Percentiles rank a stretch among this genome's conserved stretches.
Conservation (phyloP, 2,329 filamentous ascomycete genomes). For the Tricladium varicosporioides region DNA sequence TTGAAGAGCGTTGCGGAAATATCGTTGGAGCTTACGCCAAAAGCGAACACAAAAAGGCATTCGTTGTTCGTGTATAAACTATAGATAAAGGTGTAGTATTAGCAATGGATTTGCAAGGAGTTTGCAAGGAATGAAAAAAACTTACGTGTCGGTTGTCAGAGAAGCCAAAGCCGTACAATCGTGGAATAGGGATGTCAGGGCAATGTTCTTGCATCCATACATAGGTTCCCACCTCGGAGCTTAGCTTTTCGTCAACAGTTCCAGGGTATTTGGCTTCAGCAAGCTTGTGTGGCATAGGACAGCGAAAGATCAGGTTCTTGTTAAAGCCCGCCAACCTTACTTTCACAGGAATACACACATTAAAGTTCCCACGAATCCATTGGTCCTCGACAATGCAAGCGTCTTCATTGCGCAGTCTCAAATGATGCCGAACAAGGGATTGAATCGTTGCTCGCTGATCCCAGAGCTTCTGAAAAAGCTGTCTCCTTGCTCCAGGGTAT, state of each 20-base stretch:
- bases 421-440: constrained; percentile 26
- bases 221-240: constrained; percentile 33
- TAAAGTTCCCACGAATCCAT: constrained; percentile 37
- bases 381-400: constrained; percentile 25
- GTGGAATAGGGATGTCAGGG: constrained; percentile 29
- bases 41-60: constrained; percentile 20
- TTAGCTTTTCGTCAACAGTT: constrained; percentile 35
- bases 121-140: no score
- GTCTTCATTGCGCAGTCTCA: constrained; percentile 25
- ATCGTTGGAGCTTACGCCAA: constrained; percentile 16
- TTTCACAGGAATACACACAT: constrained; percentile 35
- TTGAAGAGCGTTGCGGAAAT: constrained; percentile 16
- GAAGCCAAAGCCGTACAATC: constrained; percentile 27
- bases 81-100: constrained; percentile 11
- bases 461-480: constrained; percentile 24
- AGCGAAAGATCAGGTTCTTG: constrained; percentile 29
- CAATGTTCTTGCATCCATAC: constrained; percentile 33
- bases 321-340: constrained; percentile 21
- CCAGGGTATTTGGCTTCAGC: constrained; percentile 26
- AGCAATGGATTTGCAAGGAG: constrained; percentile 13
- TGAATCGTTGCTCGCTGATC: constrained; percentile 22
- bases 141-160: constrained; percentile 15
- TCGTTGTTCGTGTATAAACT: constrained; percentile 19
- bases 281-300: constrained; percentile 28
- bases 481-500: constrained; percentile 6